phyloP scores from a whole-genome alignment of 345 rosid species.

The Aegle marmelos region DNA sequence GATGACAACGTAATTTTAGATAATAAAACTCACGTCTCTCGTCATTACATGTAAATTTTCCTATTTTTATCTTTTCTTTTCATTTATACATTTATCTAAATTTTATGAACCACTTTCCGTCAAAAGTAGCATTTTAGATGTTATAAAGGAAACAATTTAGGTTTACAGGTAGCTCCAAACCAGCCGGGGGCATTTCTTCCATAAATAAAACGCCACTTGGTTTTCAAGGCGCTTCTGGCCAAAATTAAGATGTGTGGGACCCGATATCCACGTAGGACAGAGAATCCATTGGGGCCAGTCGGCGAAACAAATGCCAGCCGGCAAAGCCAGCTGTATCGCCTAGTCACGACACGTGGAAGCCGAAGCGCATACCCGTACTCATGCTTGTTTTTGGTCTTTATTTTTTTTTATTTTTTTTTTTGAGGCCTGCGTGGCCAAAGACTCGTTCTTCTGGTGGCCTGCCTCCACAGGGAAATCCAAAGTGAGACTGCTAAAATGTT shows the following conservation, averaged over 20 bases:
- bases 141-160: too few relatives aligned
- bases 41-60: too few relatives aligned
- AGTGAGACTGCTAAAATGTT: not conserved
- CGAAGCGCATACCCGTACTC: not conserved
- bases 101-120: too few relatives aligned
- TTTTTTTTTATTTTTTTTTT: not conserved
- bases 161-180: not conserved
- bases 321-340: constrained; percentile 19
- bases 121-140: too few relatives aligned
- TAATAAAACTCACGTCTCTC: too few relatives aligned
- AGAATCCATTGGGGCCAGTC: not conserved
- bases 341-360: not conserved
- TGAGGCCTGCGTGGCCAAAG: not conserved
- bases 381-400: too few relatives aligned
- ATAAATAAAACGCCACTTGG: not conserved
- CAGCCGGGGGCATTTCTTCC: not conserved
- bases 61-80: too few relatives aligned
- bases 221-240: not conserved
- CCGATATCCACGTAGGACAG: not conserved
- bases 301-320: constrained; percentile 16
- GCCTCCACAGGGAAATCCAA: too few relatives aligned
- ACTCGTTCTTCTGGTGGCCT: too few relatives aligned
- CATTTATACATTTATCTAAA: too few relatives aligned
- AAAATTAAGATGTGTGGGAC: constrained; percentile 7
- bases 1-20: too few relatives aligned